Evolutionary conservation across 257 asterid species (phyloP), one percentile per base, ranked within the genome.

Genomic region (Plectranthus barbatus): DNA sequence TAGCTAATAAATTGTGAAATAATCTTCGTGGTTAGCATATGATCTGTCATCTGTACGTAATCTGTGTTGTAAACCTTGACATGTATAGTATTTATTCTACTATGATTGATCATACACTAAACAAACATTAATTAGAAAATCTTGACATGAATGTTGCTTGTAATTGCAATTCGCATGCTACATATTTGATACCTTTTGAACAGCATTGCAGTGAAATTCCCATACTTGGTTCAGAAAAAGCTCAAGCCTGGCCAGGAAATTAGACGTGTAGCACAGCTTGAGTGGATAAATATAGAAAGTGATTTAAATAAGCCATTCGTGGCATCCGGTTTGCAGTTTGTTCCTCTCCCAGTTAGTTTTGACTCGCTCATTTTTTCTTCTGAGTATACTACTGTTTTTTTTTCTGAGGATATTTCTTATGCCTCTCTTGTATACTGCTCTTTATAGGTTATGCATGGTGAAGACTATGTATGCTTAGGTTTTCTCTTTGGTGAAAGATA

Each of bases 381-480:
- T 55, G 9, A 15, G 37, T 4, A 26, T 70, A 71, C 19, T 33
- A 33, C 67, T 71, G 52, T 67, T 61, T 68, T 67, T 61, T 68
- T 55, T 47, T 64, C 57, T 40, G 14, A 39, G 60, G 52, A 65
- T 2, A 53, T 23, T 59, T 55, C 60, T 46, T 10, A 53, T 47
- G 34, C 62, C 33, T 64, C 26, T 48, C 33, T 56, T 81, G 21
- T 53, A 10, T 44, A 24, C 60, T 59, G 72, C 66, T 58, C 49
- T 66, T 73, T 65, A 54, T 65, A 93, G 99, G 99, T 93, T 76
- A 93, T 93, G 99, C 99, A 93, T 60, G 99, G 99, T 41, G 96
- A 93, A 79, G 99, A 93, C 76, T 93, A 93, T 66, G 78, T 83
- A 39, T 87, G 96, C 74, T 70, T 90, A 55, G 97, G 97, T 48